These are phyloP conservation scores for Neoscytalidium dimidiatum DNA, from an alignment of 2,329 filamentous ascomycete genomes.

Conservation along the genomic window DNA sequence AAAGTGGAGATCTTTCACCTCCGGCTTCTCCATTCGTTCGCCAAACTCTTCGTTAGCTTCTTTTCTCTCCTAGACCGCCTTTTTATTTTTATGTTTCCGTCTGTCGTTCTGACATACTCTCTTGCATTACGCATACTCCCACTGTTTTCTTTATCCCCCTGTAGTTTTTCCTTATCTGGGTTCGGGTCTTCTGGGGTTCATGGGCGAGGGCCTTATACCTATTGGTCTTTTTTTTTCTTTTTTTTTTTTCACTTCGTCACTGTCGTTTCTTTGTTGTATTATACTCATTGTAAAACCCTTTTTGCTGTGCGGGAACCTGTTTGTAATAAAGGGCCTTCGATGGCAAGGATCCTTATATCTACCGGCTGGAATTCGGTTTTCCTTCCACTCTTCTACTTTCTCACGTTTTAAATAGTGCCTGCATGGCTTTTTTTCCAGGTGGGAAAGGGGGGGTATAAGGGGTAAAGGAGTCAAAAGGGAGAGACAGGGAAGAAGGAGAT, in stretches of 20 bases:
- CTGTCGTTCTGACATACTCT: background rate
- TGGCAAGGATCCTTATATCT: background rate
- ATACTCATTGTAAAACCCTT: background rate
- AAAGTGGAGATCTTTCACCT: background rate
- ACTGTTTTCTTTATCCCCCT: background rate
- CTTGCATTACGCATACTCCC: background rate
- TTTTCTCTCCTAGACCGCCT: background rate
- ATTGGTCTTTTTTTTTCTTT: background rate
- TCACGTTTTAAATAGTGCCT: background rate
- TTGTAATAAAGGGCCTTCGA: background rate
- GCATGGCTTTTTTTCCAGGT: background rate
- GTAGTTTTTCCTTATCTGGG: background rate
- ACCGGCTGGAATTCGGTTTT: slow-evolving; percentile 1
- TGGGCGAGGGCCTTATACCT: background rate
- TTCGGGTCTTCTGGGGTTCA: no score
- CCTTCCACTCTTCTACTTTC: background rate
- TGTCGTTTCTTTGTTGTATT: background rate
- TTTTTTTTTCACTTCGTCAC: background rate
- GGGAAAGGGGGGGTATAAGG: background rate
- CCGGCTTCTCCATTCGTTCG: background rate
- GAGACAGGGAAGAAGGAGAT: background rate
- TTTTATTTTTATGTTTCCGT: background rate
- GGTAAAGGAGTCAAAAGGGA: background rate
- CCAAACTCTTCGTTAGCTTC: background rate
- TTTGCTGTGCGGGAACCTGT: no score